Evolutionary conservation across 331 rosid genomes (phyloP), one percentile per base, ranked within the genome.

Genomic region (Cydonia oblonga): DNA sequence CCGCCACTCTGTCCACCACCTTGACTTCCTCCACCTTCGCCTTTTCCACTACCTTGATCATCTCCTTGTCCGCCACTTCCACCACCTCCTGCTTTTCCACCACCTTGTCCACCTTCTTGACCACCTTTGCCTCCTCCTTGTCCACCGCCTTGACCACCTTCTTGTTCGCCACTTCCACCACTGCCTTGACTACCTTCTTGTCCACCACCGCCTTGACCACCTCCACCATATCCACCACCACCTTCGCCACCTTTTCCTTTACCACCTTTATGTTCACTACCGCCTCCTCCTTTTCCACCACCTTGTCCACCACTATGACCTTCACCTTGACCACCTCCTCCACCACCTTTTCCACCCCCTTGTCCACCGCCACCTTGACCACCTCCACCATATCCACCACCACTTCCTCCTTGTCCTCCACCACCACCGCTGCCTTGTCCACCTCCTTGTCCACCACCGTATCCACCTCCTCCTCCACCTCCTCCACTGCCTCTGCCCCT

Each of bases 281-380:
- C 63, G 0, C 63, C 29, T 9, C 10, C 12, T 9, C 12, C 28
- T 0, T 0, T 4, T 0, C 5, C 46, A 3, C 46, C 46, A 0
- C 42, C 42, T 35, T 35, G 2, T 9, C 42, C 40, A 8, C 40
- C 40, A n/a, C n/a, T n/a, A n/a, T n/a, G n/a, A n/a, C n/a, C n/a
- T n/a, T n/a, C n/a, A n/a, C n/a, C n/a, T n/a, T n/a, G n/a, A n/a
- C 30, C 63, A 0, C 62, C 69, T 14, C 69, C 70, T 2, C 44
- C 56, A 0, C 28, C 25, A 0, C 42, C 56, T 24, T 16, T 13
- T 24, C 58, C 38, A 0, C 63, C 69, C 0, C 16, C 49, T 40
- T 40, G 46, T 3, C 46, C 49, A 12, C 49, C 49, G 1, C 16
- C 16, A 0, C 26, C 2, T 2, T 54, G 24, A 0, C 77, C 70